Percentiles rank a stretch among this genome's conserved stretches.
These are phyloP conservation scores for Aspergillus brasiliensis DNA, from an alignment of 2,329 filamentous ascomycete genomes.

Conservation along the genomic window DNA sequence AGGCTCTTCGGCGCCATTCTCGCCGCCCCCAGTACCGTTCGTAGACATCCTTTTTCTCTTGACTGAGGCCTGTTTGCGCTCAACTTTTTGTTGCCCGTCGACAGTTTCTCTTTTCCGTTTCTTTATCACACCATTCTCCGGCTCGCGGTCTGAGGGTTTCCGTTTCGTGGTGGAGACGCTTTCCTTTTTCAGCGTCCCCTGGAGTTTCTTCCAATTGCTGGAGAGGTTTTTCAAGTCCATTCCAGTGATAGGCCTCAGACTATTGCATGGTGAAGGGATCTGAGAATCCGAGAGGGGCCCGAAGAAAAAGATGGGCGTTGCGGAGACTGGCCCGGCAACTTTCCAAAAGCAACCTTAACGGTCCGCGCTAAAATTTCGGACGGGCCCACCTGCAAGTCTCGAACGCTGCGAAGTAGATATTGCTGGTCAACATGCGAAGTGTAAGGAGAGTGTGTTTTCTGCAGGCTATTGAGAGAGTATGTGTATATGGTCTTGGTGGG, in stretches of 20 bases:
- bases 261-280: slow-evolving; percentile 26
- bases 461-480: background rate
- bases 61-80: slow-evolving; percentile 20
- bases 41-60: slow-evolving; percentile 40
- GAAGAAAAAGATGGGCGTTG: slow-evolving; percentile 25
- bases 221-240: slow-evolving; percentile 51
- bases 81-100: slow-evolving; percentile 26
- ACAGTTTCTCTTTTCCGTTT: slow-evolving; percentile 31
- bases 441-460: no score
- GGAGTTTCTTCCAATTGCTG: slow-evolving; percentile 55
- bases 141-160: slow-evolving; percentile 36
- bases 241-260: slow-evolving; percentile 20
- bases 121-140: slow-evolving; percentile 35
- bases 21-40: slow-evolving; percentile 12
- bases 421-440: background rate
- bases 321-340: slow-evolving; percentile 16
- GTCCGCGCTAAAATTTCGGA: slow-evolving; percentile 23
- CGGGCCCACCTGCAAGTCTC: slow-evolving; percentile 17
- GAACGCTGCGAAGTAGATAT: slow-evolving; percentile 5
- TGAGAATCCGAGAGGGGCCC: slow-evolving; percentile 6
- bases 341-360: slow-evolving; percentile 7
- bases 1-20: slow-evolving; percentile 64
- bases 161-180: slow-evolving; percentile 31
- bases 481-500: background rate
- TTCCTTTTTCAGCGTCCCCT: slow-evolving; percentile 46